Evolutionary conservation across 1,284 basidiomycete species (phyloP).

Genomic region (Microbotryum silenes-acaulis): DNA sequence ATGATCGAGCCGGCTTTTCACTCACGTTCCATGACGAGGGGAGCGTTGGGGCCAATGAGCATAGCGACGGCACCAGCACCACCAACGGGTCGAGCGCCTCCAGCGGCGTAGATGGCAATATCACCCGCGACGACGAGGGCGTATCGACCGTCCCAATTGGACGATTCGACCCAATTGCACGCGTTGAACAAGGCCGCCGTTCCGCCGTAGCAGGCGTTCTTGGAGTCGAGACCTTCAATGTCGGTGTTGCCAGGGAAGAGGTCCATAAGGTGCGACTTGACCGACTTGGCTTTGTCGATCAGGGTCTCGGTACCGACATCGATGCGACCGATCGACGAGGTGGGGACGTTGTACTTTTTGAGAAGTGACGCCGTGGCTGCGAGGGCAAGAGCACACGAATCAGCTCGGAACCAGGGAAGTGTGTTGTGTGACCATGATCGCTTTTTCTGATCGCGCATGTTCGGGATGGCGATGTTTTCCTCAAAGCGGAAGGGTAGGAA

Average conservation of each 20-base stretch:
- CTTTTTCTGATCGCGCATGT: too few relatives aligned
- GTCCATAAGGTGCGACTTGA: constrained; percentile 98
- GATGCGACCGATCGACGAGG: constrained; percentile 88
- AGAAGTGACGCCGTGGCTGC: constrained; percentile 60
- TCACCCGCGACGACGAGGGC: constrained; percentile 96
- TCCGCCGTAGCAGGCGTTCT: constrained; percentile 98
- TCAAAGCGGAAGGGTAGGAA: neutral
- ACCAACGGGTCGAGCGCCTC: constrained; percentile 86
- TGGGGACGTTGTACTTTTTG: constrained; percentile 93
- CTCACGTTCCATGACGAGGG: constrained; percentile 89
- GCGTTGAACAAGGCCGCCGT: constrained; percentile 98
- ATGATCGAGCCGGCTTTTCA: constrained; percentile 29
- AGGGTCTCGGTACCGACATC: constrained; percentile 99
- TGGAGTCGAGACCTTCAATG: constrained; percentile 97
- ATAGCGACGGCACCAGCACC: constrained; percentile 94
- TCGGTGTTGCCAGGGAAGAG: constrained; percentile 95
- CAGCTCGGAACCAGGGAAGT: too few relatives aligned
- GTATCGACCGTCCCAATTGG: constrained; percentile 97
- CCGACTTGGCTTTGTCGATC: constrained; percentile 99
- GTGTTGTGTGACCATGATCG: too few relatives aligned
- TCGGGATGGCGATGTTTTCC: too few relatives aligned
- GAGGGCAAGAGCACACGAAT: neutral
- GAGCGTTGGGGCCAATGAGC: constrained; percentile 92
- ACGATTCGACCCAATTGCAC: constrained; percentile 83
- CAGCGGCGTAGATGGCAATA: constrained; percentile 97